Evolutionary conservation across 23 red algal species (phyloP).

Genomic region (Agarophyton chilense): DNA sequence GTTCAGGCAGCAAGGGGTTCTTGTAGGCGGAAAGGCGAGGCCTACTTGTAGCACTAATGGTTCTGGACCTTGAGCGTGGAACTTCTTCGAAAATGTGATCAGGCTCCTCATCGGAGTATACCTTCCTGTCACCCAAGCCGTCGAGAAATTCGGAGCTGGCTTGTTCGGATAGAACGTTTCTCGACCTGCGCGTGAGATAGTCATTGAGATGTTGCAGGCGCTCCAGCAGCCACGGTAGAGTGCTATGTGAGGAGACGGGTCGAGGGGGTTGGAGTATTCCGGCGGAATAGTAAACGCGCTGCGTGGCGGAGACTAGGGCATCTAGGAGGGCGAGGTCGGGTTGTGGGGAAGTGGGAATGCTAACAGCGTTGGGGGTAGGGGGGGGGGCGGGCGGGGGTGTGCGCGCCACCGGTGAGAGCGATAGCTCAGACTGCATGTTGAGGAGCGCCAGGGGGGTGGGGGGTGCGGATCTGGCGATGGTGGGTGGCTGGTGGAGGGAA

Average conservation of each 20-base stretch:
- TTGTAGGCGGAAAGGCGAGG: not conserved
- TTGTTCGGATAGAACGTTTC: not conserved
- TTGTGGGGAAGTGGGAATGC: not conserved
- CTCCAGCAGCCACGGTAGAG: slow-evolving; percentile 10
- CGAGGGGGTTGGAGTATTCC: slow-evolving; percentile 1
- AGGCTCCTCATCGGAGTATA: slow-evolving; percentile 14
- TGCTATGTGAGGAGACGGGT: slow-evolving; percentile 1
- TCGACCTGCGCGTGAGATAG: not conserved
- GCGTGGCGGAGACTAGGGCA: not conserved
- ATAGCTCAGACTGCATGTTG: slow-evolving; percentile 2
- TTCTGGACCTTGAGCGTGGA: not conserved
- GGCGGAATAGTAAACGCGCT: slow-evolving; percentile 10
- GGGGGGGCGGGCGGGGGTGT: slow-evolving; percentile 1
- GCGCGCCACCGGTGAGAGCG: not conserved
- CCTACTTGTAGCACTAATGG: not conserved
- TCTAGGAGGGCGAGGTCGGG: slow-evolving; percentile 15
- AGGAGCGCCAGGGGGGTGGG: not conserved
- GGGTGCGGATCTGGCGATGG: slow-evolving; percentile 13
- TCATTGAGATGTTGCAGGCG: slow-evolving; percentile 15
- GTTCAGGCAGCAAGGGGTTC: slow-evolving; percentile 15
- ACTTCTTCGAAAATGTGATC: slow-evolving; percentile 9
- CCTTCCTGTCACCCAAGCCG: slow-evolving; percentile 13
- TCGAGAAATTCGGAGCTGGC: slow-evolving; percentile 12
- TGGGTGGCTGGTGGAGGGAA: not conserved
- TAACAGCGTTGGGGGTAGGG: slow-evolving; percentile 19